Conservation (phyloP, 1,284 basidiomycete species). For the Ganoderma leucocontextum region DNA sequence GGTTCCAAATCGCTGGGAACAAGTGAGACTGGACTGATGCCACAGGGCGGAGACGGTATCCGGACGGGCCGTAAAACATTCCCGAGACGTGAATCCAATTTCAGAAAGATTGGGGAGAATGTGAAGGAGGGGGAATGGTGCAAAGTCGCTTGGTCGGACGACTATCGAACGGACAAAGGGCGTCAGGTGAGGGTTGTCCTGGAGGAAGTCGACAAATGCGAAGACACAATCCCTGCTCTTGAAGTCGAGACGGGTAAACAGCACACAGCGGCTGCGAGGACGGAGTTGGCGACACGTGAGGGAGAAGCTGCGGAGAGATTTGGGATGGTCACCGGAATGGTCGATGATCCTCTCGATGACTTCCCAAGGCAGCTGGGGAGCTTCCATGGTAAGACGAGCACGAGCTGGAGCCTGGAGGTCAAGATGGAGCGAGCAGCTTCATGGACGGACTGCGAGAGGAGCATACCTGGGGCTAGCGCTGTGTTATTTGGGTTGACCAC, state of each 20-base stretch:
- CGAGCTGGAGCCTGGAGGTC: not conserved
- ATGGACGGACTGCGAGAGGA: no score
- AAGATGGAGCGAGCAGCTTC: not conserved
- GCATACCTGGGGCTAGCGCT: not conserved
- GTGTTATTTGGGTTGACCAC: not conserved
- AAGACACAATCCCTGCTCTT: not conserved
- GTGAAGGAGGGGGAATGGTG: not conserved
- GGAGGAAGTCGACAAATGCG: not conserved
- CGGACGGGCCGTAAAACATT: not conserved
- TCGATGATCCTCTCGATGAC: not conserved
- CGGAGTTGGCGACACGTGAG: constrained; percentile 3
- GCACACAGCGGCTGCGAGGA: not conserved
- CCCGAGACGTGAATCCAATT: not conserved
- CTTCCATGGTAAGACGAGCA: not conserved
- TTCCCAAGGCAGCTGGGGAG: not conserved
- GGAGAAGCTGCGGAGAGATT: not conserved
- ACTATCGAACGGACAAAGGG: not conserved
- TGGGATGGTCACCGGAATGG: not conserved
- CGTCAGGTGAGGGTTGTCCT: not conserved
- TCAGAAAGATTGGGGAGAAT: not conserved
- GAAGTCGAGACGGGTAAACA: not conserved
- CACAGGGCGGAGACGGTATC: not conserved
- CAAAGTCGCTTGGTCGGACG: not conserved
- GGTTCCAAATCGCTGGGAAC: not conserved
- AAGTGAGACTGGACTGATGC: not conserved